Evolutionary conservation across 352 stramenopile species (phyloP).

Genomic region (Phytophthora ohioensis): DNA sequence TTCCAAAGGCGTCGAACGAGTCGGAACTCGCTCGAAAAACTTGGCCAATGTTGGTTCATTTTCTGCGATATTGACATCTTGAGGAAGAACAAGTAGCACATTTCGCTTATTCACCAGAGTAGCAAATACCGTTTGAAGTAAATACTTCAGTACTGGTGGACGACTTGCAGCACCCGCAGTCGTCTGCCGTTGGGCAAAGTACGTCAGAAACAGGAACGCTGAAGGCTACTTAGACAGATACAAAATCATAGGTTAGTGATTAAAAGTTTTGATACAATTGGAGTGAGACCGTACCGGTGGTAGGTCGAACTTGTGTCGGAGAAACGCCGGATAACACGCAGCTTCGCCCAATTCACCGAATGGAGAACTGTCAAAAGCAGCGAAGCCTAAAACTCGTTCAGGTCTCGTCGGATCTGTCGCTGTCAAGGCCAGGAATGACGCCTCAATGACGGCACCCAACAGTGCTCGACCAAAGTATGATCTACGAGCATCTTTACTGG

Average conservation of each 20-base stretch:
- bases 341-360: conserved; percentile 54
- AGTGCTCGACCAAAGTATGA: conserved; percentile 69
- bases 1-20: conserved; percentile 22
- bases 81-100: conserved; percentile 64
- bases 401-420: conserved; percentile 55
- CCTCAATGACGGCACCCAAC: conserved; percentile 74
- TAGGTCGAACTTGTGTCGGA: conserved; percentile 65
- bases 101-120: conserved; percentile 48
- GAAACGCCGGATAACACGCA: conserved; percentile 47
- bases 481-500: conserved; percentile 64
- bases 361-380: conserved; percentile 63
- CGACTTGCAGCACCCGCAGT: conserved; percentile 37
- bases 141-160: conserved; percentile 53
- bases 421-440: conserved; percentile 74
- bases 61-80: conserved; percentile 50
- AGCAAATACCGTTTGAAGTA: conserved; percentile 65
- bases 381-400: conserved; percentile 72
- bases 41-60: conserved; percentile 63
- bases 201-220: conserved; percentile 62
- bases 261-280: too few species aligned
- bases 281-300: conserved; percentile 39
- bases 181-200: conserved; percentile 63
- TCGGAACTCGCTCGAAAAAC: conserved; percentile 54
- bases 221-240: conserved; percentile 33
- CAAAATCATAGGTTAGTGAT: background rate